Percentiles rank a stretch among this genome's conserved stretches.
phyloP scores from a whole-genome alignment of 1,284 basidiomycete species.

The Ustilago bromivora region DNA sequence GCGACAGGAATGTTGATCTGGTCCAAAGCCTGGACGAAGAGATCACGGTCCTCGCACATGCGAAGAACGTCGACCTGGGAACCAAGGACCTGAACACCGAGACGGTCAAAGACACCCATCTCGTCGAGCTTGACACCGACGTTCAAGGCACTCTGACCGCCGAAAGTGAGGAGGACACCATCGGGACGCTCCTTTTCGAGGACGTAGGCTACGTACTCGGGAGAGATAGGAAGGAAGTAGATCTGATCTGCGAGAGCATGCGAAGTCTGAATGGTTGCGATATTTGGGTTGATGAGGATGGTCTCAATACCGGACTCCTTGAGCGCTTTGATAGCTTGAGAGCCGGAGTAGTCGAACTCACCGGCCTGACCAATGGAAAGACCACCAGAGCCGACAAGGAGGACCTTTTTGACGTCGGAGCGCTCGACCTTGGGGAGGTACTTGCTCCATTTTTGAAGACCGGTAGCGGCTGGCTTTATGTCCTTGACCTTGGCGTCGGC shows the following conservation, averaged over 20 bases:
- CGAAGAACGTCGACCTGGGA: constrained; percentile 88
- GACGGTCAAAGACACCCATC: constrained; percentile 95
- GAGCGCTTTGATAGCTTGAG: constrained; percentile 97
- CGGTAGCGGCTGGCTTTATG: constrained; percentile 57
- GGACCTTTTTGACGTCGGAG: constrained; percentile 90
- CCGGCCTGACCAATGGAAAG: constrained; percentile 98
- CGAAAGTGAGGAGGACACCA: constrained; percentile 96
- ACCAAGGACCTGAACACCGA: constrained; percentile 94
- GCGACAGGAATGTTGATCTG: constrained; percentile 98
- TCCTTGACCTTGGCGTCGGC: constrained; percentile 52
- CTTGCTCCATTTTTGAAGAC: constrained; percentile 63
- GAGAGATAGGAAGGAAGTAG: constrained; percentile 96
- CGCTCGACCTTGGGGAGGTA: constrained; percentile 66
- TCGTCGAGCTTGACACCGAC: constrained; percentile 97
- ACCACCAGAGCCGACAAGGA: constrained; percentile 96
- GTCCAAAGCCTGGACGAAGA: constrained; percentile 96
- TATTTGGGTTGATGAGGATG: constrained; percentile 75
- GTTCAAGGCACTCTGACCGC: constrained; percentile 97
- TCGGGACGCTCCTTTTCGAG: constrained; percentile 98
- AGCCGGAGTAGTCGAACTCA: constrained; percentile 99
- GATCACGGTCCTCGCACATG: constrained; percentile 86
- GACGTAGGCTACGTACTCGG: constrained; percentile 98
- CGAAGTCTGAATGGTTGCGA: constrained; percentile 73
- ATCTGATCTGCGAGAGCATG: constrained; percentile 96
- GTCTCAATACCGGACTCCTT: constrained; percentile 94